Evolutionary conservation across 805 yeast species (phyloP), one percentile per base, ranked within the genome.

Genomic region (Yarrowia divulgata): DNA sequence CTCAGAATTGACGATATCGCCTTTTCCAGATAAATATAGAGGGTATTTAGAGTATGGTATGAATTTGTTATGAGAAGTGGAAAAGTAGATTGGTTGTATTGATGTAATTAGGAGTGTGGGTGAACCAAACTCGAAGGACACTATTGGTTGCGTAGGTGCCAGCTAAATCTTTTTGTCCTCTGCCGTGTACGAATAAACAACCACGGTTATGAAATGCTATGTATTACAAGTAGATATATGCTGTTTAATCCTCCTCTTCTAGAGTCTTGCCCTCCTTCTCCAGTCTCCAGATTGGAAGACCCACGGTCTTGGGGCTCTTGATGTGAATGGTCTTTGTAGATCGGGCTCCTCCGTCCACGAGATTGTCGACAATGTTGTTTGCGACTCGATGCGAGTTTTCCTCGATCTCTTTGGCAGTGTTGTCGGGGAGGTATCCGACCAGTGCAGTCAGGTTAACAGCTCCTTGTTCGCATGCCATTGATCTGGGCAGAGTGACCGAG

Each of bases 1-100:
- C 84, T 95, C 79, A 89, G 99, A 81, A 95, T 95, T 76, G 99
- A 95, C 80, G 99, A 96, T 79, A 96, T 95, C 75, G 90, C 97
- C 49, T 91, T 95, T 78, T 88, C 96, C 79, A 87, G 97, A 78
- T 90, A 82, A 39, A 29, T 35, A 63, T 60, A 60, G 66, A 60
- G 50, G 66, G 66, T 60, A 45, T 45, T 34, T 34, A 45, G 23
- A 39, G 63, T 42, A 42, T 57, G 19, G 46, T 23, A 40, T 39
- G 62, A n/a, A 39, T 52, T 23, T n/a, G 43, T 54, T 37, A 37
- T 54, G 60, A 54, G 23, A 19, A 2, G 16, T 23, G 29, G 29
- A 4, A 23, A 23, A 2, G 29, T 23, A 23, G 29, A 23, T 23
- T 23, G 29, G 29, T 23, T 23, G 29, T 23, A 23, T 23, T 23